Conservation (phyloP, 2,329 filamentous ascomycete species). For the Calonectria ilicicola region DNA sequence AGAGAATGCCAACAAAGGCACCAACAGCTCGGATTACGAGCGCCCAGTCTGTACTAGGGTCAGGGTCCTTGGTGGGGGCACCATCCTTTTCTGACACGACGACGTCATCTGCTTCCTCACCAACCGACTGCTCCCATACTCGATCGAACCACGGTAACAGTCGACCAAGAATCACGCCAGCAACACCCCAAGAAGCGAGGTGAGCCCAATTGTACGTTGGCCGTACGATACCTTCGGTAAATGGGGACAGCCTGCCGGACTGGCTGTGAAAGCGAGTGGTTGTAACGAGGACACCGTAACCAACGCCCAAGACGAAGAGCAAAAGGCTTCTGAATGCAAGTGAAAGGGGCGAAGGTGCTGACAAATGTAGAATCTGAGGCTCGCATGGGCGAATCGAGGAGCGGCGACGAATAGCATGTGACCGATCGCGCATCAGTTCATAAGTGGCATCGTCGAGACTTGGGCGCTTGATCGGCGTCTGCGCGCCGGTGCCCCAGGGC, state of each 20-base stretch:
- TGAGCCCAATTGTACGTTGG: conserved; percentile 71
- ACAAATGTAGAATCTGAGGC: conserved; percentile 41
- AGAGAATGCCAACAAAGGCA: conserved; percentile 71
- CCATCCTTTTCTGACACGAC: conserved; percentile 44
- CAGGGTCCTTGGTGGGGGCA: conserved; percentile 44
- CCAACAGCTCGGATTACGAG: conserved; percentile 68
- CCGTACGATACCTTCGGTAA: conserved; percentile 62
- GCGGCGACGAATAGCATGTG: conserved; percentile 48
- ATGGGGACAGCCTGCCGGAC: conserved; percentile 68
- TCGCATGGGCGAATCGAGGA: conserved; percentile 49
- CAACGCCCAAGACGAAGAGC: conserved; percentile 82
- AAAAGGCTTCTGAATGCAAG: conserved; percentile 69
- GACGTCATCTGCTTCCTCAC: conserved; percentile 48
- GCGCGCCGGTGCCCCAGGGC: conserved; percentile 83
- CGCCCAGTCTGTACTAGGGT: conserved; percentile 78
- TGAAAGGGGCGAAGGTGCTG: conserved; percentile 54
- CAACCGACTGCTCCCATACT: conserved; percentile 72
- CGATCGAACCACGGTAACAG: conserved; percentile 87
- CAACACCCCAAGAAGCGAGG: conserved; percentile 83
- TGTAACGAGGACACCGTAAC: conserved; percentile 83
- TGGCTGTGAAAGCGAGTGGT: conserved; percentile 79
- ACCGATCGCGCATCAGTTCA: conserved; percentile 56
- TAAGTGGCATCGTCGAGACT: conserved; percentile 59
- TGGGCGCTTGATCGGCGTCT: conserved; percentile 69
- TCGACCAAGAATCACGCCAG: conserved; percentile 82